phyloP scores from a whole-genome alignment of 2,329 filamentous ascomycete species.

The Claviceps sp. region DNA sequence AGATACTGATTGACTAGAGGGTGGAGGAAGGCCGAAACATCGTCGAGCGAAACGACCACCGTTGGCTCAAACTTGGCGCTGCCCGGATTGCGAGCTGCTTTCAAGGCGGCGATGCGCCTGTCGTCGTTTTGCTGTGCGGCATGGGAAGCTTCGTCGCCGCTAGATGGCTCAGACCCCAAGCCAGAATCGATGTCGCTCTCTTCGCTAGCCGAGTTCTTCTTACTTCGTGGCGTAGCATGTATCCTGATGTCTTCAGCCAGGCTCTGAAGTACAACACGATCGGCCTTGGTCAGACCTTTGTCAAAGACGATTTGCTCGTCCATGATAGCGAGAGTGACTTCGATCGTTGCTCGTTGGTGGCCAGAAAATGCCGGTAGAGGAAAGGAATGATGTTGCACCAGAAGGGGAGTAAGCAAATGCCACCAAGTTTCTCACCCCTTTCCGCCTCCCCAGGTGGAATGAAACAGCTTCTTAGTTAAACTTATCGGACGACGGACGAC shows the following conservation, averaged over 20 bases:
- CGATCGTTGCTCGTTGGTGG: not conserved
- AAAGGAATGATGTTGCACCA: not conserved
- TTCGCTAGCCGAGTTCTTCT: not conserved
- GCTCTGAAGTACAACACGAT: slow-evolving; percentile 26
- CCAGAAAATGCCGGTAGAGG: not conserved
- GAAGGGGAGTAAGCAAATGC: not conserved
- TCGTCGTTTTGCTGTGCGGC: not conserved
- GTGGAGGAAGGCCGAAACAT: slow-evolving; percentile 22
- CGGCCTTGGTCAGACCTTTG: slow-evolving; percentile 26
- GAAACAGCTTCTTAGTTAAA: too few species aligned
- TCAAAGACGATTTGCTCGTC: slow-evolving; percentile 21
- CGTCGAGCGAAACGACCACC: slow-evolving; percentile 29
- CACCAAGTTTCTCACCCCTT: too few species aligned
- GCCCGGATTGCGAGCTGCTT: slow-evolving; percentile 27
- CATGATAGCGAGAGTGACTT: slow-evolving; percentile 7
- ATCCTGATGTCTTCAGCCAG: slow-evolving; percentile 24
- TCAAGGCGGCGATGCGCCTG: slow-evolving; percentile 20
- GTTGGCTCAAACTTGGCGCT: slow-evolving; percentile 31
- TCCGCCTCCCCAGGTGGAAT: too few species aligned
- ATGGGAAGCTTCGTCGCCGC: slow-evolving; percentile 1
- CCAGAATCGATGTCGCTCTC: slow-evolving; percentile 6
- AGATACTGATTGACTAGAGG: slow-evolving; percentile 32
- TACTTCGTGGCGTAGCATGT: not conserved
- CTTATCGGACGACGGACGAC: too few species aligned
- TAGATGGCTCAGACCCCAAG: slow-evolving; percentile 5